Evolutionary conservation across 345 rosid species (phyloP).

Genomic region (Salix koriyanagi): DNA sequence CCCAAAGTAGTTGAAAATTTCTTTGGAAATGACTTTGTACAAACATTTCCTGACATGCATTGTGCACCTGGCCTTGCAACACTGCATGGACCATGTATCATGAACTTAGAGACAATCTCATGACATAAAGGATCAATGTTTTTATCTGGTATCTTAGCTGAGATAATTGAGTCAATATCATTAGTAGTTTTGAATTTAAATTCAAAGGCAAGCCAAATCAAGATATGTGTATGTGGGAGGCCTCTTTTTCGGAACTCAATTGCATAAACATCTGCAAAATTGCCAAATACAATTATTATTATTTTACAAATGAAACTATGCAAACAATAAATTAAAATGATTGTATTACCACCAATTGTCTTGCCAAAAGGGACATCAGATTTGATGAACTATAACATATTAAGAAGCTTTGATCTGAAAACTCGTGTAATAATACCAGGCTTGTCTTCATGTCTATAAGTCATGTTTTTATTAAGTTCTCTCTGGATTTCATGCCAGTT

Average conservation of each 20-base stretch:
- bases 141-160: too few species aligned
- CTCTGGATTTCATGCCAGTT: background rate
- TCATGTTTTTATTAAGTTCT: accelerated
- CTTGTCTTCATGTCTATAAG: background rate
- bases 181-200: too few species aligned
- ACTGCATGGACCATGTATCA: too few species aligned
- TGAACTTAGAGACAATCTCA: too few species aligned
- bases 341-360: background rate
- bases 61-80: too few species aligned
- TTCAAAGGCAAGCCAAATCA: too few species aligned
- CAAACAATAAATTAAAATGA: too few species aligned
- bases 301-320: too few species aligned
- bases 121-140: too few species aligned
- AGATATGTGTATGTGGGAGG: background rate
- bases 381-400: background rate
- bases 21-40: background rate
- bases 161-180: too few species aligned
- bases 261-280: background rate
- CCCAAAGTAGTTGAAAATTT: background rate
- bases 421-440: background rate
- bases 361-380: background rate
- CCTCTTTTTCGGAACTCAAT: constrained; percentile 4
- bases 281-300: too few species aligned
- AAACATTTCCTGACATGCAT: background rate
- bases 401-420: background rate